These are phyloP conservation scores for Agastache rugosa DNA, from an alignment of 257 asterid species.

Conservation along the genomic window DNA sequence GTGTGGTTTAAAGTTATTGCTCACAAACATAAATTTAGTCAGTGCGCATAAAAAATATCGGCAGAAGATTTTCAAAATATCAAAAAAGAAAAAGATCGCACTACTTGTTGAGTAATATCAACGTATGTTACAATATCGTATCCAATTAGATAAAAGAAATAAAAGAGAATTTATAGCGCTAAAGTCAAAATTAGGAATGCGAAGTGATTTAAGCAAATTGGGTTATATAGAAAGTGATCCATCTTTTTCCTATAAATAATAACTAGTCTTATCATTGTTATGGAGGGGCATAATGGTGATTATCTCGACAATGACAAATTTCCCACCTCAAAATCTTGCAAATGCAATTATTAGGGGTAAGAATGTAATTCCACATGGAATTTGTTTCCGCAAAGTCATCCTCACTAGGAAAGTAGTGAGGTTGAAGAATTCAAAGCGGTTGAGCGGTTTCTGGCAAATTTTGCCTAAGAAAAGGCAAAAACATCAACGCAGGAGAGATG, in stretches of 20 bases:
- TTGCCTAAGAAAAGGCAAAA: constrained; percentile 34
- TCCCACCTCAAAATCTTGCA: background rate
- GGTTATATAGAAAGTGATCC: background rate
- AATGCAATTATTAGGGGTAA: constrained; percentile 22
- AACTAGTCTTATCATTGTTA: background rate
- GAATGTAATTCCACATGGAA: background rate
- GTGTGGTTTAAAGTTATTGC: too few species aligned
- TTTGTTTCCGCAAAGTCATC: constrained; percentile 27
- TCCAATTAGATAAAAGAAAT: background rate
- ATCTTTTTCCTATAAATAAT: constrained; percentile 9
- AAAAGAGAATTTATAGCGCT: background rate
- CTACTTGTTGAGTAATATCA: background rate
- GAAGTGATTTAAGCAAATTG: background rate
- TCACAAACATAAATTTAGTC: too few species aligned
- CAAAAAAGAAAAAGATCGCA: too few species aligned
- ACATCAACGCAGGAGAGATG: background rate
- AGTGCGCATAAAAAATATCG: too few species aligned
- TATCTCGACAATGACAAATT: background rate
- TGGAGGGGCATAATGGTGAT: background rate
- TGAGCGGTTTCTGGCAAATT: constrained; percentile 54
- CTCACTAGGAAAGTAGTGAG: constrained; percentile 29
- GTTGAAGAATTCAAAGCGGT: constrained; percentile 60
- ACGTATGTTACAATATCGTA: background rate
- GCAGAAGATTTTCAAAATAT: too few species aligned
- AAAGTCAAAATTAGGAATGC: background rate